These are phyloP conservation scores for Wickerhamiella pararugosa DNA, from an alignment of 1,139 yeast species.

Conservation along the genomic window DNA sequence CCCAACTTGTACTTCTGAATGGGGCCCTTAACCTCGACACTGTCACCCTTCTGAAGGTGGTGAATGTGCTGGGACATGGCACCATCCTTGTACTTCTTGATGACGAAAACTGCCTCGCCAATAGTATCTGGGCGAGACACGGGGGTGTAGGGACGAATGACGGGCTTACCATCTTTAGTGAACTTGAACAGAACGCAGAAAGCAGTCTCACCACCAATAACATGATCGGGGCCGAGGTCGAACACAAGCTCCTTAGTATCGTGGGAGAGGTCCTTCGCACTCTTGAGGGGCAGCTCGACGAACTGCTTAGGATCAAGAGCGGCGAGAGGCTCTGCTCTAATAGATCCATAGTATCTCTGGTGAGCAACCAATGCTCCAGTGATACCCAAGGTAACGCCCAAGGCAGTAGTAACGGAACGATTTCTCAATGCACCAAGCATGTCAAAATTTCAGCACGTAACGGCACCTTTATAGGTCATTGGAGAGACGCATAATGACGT, in stretches of 20 bases:
- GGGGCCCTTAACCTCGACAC: constrained; percentile 89
- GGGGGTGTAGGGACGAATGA: constrained; percentile 96
- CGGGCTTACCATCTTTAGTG: constrained; percentile 69
- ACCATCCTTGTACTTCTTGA: constrained; percentile 75
- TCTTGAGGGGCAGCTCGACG: constrained; percentile 62
- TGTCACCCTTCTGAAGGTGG: constrained; percentile 59
- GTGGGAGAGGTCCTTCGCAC: constrained; percentile 30
- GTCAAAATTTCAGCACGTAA: too few relatives aligned
- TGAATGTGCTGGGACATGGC: constrained; percentile 69
- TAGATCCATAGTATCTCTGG: constrained; percentile 14
- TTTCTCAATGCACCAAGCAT: too few relatives aligned
- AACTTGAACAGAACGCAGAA: constrained; percentile 44
- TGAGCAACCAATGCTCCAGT: constrained; percentile 17
- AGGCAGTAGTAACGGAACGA: constrained; percentile 11
- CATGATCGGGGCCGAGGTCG: constrained; percentile 55
- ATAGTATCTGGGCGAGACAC: constrained; percentile 49
- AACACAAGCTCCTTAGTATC: constrained; percentile 58
- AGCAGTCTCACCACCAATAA: constrained; percentile 69
- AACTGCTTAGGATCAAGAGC: constrained; percentile 56
- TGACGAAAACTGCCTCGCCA: constrained; percentile 66
- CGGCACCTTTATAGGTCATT: too few relatives aligned
- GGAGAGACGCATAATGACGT: too few relatives aligned
- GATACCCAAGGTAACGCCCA: constrained; percentile 21
- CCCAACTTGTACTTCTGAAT: constrained; percentile 84
- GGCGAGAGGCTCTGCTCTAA: constrained; percentile 20